Conservation (phyloP, 176 grass and related monocot species). For the Oryza longistaminata region DNA sequence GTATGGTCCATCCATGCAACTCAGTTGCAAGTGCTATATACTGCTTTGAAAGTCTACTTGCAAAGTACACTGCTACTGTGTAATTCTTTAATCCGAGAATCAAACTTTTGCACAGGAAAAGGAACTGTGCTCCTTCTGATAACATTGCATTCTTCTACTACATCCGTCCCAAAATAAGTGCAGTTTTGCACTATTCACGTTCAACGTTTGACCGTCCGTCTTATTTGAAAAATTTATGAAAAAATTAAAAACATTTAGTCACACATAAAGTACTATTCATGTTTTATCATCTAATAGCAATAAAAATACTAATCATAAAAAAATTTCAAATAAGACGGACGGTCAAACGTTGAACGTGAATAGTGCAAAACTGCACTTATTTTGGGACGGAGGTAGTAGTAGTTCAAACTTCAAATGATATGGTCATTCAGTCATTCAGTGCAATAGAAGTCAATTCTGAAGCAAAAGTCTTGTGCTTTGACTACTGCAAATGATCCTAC, state of each 20-base stretch:
- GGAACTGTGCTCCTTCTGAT: neutral
- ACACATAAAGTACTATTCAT: too few relatives aligned
- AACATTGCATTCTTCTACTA: neutral
- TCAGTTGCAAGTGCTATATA: neutral
- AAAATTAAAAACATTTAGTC: too few relatives aligned
- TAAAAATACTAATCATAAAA: too few relatives aligned
- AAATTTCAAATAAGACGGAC: too few relatives aligned
- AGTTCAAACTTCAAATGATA: neutral
- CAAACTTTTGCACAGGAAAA: neutral
- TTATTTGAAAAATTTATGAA: too few relatives aligned
- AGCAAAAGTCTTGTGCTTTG: neutral
- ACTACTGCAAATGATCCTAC: neutral
- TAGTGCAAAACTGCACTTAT: too few relatives aligned
- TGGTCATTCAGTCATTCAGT: neutral
- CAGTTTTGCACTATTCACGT: too few relatives aligned
- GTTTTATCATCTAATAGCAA: too few relatives aligned
- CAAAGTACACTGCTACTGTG: neutral
- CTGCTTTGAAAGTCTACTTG: neutral
- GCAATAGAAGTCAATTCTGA: neutral
- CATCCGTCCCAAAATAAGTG: too few relatives aligned
- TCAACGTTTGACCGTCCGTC: too few relatives aligned
- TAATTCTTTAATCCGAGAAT: neutral
- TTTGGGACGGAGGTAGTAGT: too few relatives aligned
- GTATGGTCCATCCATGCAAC: neutral
- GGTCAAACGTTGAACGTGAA: too few relatives aligned